These are phyloP conservation scores for Auriscalpium orientale DNA, from an alignment of 768 basidiomycete species.

Conservation along the genomic window DNA sequence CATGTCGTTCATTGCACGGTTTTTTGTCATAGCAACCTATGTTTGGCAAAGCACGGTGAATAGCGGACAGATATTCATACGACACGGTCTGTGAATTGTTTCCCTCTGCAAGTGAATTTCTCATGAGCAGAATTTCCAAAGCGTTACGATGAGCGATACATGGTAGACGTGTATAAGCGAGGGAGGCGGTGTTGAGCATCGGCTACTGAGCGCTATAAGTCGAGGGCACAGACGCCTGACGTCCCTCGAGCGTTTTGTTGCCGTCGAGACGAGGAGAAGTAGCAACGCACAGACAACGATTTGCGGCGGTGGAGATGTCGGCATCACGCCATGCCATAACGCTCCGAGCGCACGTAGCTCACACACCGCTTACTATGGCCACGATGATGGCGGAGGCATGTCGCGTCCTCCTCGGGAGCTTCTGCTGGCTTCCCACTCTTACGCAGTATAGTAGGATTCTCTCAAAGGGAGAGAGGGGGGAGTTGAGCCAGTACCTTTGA, in stretches of 20 bases:
- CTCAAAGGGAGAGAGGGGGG: not conserved
- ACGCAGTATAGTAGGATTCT: not conserved
- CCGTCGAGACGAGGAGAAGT: too few species aligned
- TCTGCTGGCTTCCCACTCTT: constrained; percentile 2
- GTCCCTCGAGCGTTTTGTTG: too few species aligned
- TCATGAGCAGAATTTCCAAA: not conserved
- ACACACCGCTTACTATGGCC: not conserved
- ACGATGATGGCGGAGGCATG: not conserved
- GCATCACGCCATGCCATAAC: too few species aligned
- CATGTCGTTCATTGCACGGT: too few species aligned
- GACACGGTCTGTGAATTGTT: not conserved
- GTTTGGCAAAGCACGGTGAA: not conserved
- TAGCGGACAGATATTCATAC: not conserved
- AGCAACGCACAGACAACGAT: too few species aligned
- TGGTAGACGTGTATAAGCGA: too few species aligned
- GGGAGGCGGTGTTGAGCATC: too few species aligned
- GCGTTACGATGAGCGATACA: too few species aligned
- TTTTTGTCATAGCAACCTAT: not conserved
- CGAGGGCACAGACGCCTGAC: too few species aligned
- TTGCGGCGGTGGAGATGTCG: not conserved
- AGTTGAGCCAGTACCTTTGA: not conserved
- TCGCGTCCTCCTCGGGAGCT: constrained; percentile 2
- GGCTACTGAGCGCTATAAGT: too few species aligned
- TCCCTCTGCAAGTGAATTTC: not conserved
- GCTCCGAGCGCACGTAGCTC: too few species aligned